phyloP scores from a whole-genome alignment of 129 eudicot species.

The carrot (Daucus carota) region DH1_v3.0 NC_030381.2:29309501-29310000 shows the following conservation, averaged over 20 bases:
- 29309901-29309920: no score
- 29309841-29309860: neutral
- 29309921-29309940: no score
- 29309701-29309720: constrained; percentile 37
- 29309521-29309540: neutral
- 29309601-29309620: constrained; percentile 1
- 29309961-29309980: no score
- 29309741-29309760: constrained; percentile 43
- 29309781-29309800: neutral
- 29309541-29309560: neutral
- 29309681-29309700: constrained; percentile 19
- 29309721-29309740: constrained; percentile 40
- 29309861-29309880: neutral
- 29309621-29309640: neutral
- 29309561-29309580: neutral
- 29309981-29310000: no score
- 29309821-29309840: neutral
- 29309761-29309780: neutral
- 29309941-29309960: no score
- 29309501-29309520: constrained; percentile 24
- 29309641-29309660: neutral
- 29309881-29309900: no score
- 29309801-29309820: no score
- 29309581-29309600: neutral
- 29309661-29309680: constrained; percentile 9